Base-by-base conservation (phyloP, 768 basidiomycete species). In the Suillus tomentosus region DNA sequence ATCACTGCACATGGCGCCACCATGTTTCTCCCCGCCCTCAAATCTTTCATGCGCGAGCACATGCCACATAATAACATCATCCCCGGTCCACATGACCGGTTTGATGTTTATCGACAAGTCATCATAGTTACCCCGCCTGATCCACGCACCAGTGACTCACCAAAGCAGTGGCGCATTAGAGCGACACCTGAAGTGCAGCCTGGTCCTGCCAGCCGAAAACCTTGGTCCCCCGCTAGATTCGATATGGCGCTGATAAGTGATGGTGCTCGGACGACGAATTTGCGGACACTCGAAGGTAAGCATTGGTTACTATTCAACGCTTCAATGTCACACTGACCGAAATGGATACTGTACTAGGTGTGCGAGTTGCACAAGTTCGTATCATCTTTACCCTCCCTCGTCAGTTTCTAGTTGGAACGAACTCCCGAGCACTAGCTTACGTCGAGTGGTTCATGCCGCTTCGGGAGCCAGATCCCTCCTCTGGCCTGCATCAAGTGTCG, bases 391-490 rank as follows among this genome's bases (percentile, higher is more conserved):
- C 34, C 11, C 19, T 67, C 1, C 64, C 69, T n/a, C 27, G 7
- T 5, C 37, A 62, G 34, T 57, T 65, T 27, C 19, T 3, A 45
- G 19, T n/a, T 45, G 68, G 62, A 3, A 10, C 45, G 10, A 47
- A 47, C 31, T 39, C 65, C 3, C 62, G 51, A 17, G 64, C 64
- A 0, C 65, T 74, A 17, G 70, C 72, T 1, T 75, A 74, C 51
- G 42, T 75, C 24, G 65, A 75, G 24, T 73, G 70, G 69, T 74
- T 69, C 60, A 72, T 60, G 0, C 59, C 65, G 1, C 57, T 73
- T 50, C 34, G 22, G 24, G 47, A 43, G 24, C 61, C 10, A 31
- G 27, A 31, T 31, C 27, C 27, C 27, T 31, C 27, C 27, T 31
- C 3, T 31, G 27, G 27, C 27, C 61, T 45, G 19, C 3, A 3